phyloP scores from a whole-genome alignment of 495 filamentous ascomycete genomes.

The Cairneyella variabilis region DNA sequence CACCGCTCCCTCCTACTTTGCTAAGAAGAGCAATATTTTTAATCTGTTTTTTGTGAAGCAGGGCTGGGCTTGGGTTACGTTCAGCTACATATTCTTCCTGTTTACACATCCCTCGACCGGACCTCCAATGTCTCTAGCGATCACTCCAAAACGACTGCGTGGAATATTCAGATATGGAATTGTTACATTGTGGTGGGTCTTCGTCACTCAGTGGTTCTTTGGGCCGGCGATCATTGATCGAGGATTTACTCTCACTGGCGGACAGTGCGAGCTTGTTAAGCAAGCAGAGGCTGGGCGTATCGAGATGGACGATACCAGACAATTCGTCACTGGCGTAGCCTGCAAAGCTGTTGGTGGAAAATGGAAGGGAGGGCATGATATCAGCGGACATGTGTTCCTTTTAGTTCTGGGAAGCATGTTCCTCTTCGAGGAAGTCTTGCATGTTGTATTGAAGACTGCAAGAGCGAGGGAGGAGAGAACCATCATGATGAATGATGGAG shows the following conservation, averaged over 20 bases:
- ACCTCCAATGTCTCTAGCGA: slow-evolving; percentile 19
- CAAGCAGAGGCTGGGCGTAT: slow-evolving; percentile 27
- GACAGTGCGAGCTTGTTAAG: slow-evolving; percentile 60
- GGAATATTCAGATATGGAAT: slow-evolving; percentile 63
- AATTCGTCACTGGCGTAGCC: slow-evolving; percentile 66
- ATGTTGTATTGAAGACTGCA: slow-evolving; percentile 46
- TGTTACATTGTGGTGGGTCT: slow-evolving; percentile 70
- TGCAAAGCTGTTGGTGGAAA: slow-evolving; percentile 77
- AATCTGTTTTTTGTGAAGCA: slow-evolving; percentile 91
- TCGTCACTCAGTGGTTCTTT: slow-evolving; percentile 94
- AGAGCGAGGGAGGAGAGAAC: slow-evolving; percentile 49
- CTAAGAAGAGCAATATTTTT: slow-evolving; percentile 84
- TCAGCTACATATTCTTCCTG: slow-evolving; percentile 61
- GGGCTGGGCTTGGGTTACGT: slow-evolving; percentile 87
- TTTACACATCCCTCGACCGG: slow-evolving; percentile 52
- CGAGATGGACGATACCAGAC: slow-evolving; percentile 19
- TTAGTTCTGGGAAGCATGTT: slow-evolving; percentile 77
- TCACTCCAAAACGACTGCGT: slow-evolving; percentile 41
- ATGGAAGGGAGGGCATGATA: slow-evolving; percentile 90
- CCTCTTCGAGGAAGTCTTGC: slow-evolving; percentile 73
- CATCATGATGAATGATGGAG: slow-evolving; percentile 57
- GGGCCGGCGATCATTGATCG: slow-evolving; percentile 86
- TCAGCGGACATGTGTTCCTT: slow-evolving; percentile 93
- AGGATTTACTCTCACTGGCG: slow-evolving; percentile 75
- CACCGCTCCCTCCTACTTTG: slow-evolving; percentile 81